A percentile compares a stretch with the other conserved stretches of the same genome.
These are phyloP conservation scores for Clonostachys solani DNA, from an alignment of 2,329 filamentous ascomycete genomes.

Conservation along the genomic window DNA sequence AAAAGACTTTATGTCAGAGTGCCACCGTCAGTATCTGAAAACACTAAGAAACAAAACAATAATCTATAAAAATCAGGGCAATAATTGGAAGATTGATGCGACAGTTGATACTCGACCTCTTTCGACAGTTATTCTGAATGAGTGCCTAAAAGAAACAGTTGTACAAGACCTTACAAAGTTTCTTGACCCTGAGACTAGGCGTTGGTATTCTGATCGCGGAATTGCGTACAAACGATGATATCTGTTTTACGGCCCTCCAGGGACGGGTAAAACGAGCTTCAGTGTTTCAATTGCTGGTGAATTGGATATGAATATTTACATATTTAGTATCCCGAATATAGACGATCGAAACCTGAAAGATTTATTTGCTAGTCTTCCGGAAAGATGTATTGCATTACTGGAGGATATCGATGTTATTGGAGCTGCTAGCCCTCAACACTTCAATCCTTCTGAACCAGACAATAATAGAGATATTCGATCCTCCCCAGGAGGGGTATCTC, in stretches of 20 bases:
- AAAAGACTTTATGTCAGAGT: too few relatives aligned
- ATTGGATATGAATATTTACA: constrained; percentile 63
- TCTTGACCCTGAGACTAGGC: too few relatives aligned
- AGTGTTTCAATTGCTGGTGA: constrained; percentile 62
- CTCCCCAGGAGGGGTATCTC: constrained; percentile 52
- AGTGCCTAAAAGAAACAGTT: too few relatives aligned
- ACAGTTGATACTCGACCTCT: too few relatives aligned
- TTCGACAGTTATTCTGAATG: too few relatives aligned
- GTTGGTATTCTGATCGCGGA: too few relatives aligned
- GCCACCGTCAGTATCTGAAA: too few relatives aligned
- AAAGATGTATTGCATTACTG: constrained; percentile 60
- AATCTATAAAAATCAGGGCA: too few relatives aligned
- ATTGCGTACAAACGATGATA: constrained; percentile 73
- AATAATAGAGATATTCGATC: constrained; percentile 11
- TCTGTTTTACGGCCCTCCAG: constrained; percentile 71
- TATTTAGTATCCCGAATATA: constrained; percentile 49
- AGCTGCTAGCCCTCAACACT: constrained; percentile 24
- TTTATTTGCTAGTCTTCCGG: constrained; percentile 57
- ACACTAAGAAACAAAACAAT: too few relatives aligned
- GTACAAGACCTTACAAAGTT: too few relatives aligned
- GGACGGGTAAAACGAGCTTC: constrained; percentile 68
- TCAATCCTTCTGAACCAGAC: constrained; percentile 9
- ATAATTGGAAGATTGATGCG: too few relatives aligned
- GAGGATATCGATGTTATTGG: constrained; percentile 61
- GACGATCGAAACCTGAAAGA: constrained; percentile 57